These are phyloP conservation scores for Alternaria dauci DNA, from an alignment of 2,329 filamentous ascomycete genomes.

Conservation along the genomic window DNA sequence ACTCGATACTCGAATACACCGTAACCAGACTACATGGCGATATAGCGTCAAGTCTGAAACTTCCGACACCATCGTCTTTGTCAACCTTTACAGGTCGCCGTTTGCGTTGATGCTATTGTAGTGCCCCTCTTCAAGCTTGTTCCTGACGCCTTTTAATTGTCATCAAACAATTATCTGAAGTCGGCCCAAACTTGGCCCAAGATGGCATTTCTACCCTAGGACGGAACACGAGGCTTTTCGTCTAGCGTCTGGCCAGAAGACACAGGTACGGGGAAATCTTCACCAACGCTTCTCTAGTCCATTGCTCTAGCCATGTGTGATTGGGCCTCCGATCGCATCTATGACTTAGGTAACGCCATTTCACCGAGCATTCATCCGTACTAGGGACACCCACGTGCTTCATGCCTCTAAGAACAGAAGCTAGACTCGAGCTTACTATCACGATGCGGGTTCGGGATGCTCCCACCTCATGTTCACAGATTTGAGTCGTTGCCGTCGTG, in stretches of 20 bases:
- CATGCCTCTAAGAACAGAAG: neutral
- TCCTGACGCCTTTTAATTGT: constrained; percentile 4
- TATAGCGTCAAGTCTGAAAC: constrained; percentile 3
- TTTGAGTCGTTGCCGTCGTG: neutral
- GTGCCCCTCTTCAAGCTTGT: constrained; percentile 3
- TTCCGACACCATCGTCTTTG: neutral
- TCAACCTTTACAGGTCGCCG: constrained; percentile 3
- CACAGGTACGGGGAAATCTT: constrained; percentile 1
- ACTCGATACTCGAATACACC: neutral
- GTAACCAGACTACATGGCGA: neutral
- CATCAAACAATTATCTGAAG: constrained; percentile 18
- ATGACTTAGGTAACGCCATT: constrained; percentile 3
- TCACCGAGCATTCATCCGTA: constrained; percentile 15
- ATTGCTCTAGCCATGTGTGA: constrained; percentile 9
- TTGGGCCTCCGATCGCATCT: constrained; percentile 4
- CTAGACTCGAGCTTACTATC: neutral
- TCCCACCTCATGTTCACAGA: neutral
- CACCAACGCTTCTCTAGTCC: constrained; percentile 3
- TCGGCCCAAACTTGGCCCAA: constrained; percentile 23
- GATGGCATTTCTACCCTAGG: constrained; percentile 21
- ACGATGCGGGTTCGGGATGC: neutral
- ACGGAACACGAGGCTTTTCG: constrained; percentile 1
- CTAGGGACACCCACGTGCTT: neutral
- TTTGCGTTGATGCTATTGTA: constrained; percentile 13
- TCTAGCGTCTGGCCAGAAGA: neutral